These are phyloP conservation scores for Cucurbita ficifolia DNA, from an alignment of 306 rosid genomes.

Conservation along the genomic window DNA sequence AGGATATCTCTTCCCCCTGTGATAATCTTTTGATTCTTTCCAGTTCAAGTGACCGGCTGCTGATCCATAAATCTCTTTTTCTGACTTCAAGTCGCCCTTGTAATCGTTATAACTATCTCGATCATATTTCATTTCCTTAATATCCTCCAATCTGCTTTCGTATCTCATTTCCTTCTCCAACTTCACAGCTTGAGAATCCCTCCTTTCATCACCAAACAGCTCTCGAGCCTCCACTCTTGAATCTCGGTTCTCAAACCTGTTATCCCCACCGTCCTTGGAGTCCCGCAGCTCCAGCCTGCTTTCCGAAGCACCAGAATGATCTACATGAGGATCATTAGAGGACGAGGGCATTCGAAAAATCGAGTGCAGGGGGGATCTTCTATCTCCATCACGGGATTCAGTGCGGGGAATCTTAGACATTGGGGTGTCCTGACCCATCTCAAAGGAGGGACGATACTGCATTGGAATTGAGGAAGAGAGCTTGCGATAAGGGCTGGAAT, in stretches of 20 bases:
- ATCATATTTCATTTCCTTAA: conserved; percentile 52
- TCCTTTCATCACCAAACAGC: conserved; percentile 36
- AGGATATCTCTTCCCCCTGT: conserved; percentile 53
- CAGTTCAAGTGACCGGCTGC: conserved; percentile 41
- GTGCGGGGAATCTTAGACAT: conserved; percentile 37
- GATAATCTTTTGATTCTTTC: conserved; percentile 73
- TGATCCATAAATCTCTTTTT: conserved; percentile 38
- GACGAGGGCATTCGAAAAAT: conserved; percentile 42
- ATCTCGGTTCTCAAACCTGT: conserved; percentile 65
- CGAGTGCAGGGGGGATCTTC: conserved; percentile 62
- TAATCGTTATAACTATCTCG: conserved; percentile 46
- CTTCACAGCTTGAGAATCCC: conserved; percentile 56
- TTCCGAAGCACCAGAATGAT: conserved; percentile 33
- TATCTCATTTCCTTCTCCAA: conserved; percentile 54
- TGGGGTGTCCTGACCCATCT: conserved; percentile 50
- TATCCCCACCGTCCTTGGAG: conserved; percentile 50
- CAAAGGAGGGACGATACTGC: conserved; percentile 51
- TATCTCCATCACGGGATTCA: conserved; percentile 63
- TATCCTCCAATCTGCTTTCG: conserved; percentile 50
- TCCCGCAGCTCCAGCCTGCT: conserved; percentile 52
- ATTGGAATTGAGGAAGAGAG: conserved; percentile 33
- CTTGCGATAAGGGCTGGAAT: conserved; percentile 45
- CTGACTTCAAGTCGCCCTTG: conserved; percentile 44
- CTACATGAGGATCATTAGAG: conserved; percentile 44
- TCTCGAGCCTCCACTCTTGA: conserved; percentile 49